Evolutionary conservation across 2,329 filamentous ascomycete species (phyloP).

Genomic region (Talaromyces sp.): DNA sequence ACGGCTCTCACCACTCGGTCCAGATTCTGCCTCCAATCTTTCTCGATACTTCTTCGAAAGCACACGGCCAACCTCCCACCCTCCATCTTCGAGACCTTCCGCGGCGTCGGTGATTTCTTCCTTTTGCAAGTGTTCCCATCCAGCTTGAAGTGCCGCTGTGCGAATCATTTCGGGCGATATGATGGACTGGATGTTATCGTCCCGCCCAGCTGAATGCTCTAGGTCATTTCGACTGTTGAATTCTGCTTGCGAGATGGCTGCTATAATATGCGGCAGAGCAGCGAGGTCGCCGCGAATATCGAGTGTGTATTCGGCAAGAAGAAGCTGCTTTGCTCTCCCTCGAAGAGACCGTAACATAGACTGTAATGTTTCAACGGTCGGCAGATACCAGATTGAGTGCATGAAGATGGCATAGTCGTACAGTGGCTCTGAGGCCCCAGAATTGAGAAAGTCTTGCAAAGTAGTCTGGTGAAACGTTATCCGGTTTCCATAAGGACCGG

Average conservation of each 20-base stretch:
- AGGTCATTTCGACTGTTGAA: neutral
- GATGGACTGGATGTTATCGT: slow-evolving; percentile 3
- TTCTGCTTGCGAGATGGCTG: slow-evolving; percentile 3
- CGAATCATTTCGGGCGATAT: neutral
- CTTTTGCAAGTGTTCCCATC: neutral
- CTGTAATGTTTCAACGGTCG: neutral
- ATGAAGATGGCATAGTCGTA: slow-evolving; percentile 4
- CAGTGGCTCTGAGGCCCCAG: neutral
- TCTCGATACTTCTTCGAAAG: slow-evolving; percentile 8
- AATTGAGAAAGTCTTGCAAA: neutral
- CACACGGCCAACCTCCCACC: neutral
- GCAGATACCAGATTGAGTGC: slow-evolving; percentile 5
- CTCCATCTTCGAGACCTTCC: neutral
- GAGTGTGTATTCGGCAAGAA: slow-evolving; percentile 4
- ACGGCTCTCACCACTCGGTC: neutral
- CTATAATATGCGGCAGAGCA: slow-evolving; percentile 6
- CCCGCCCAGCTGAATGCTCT: neutral
- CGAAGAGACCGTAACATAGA: neutral
- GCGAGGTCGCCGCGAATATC: neutral
- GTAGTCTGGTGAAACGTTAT: slow-evolving; percentile 1
- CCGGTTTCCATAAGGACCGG: neutral
- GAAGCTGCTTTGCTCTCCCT: neutral
- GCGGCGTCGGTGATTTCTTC: neutral
- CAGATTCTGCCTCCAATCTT: neutral
- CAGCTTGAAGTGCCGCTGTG: neutral